A percentile compares a stretch with the other conserved stretches of the same genome.
phyloP scores from a whole-genome alignment of 106 monocot genomes.

The Gastrodia elata region DNA sequence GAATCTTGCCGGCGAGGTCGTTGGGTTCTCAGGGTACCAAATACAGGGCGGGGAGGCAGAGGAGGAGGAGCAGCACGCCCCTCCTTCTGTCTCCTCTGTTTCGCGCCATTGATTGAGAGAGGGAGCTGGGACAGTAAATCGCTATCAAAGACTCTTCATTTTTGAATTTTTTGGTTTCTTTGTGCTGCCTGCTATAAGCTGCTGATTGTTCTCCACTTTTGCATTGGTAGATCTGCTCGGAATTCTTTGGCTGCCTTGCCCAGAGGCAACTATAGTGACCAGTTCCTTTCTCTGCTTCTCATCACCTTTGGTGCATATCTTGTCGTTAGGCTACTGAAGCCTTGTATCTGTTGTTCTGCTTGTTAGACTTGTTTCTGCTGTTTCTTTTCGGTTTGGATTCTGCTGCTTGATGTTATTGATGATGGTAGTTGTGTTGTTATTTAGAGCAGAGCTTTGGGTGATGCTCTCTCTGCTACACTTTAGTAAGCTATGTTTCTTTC shows the following conservation, averaged over 20 bases:
- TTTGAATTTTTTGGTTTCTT: not conserved
- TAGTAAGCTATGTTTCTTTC: too few relatives aligned
- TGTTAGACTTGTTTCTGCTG: not conserved
- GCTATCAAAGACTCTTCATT: not conserved
- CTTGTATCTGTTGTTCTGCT: not conserved
- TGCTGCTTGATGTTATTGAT: too few relatives aligned
- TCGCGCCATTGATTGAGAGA: conserved; percentile 37
- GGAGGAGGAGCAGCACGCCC: conserved; percentile 46
- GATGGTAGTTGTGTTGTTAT: not conserved
- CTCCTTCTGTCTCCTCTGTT: conserved; percentile 44
- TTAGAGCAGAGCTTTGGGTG: not conserved
- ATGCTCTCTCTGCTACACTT: not conserved
- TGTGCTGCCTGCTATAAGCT: too few relatives aligned
- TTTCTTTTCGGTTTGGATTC: not conserved
- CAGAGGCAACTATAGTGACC: not conserved
- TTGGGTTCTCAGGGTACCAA: conserved; percentile 62
- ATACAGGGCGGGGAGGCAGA: conserved; percentile 77
- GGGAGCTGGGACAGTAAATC: not conserved
- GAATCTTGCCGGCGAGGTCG: conserved; percentile 16
- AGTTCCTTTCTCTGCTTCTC: conserved; percentile 8
- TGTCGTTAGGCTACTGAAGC: conserved; percentile 1
- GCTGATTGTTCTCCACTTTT: not conserved
- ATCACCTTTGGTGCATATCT: not conserved
- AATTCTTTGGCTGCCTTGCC: not conserved
- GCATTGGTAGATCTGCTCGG: not conserved